Conservation (phyloP, 192 early-diverging fungal species). For the Obelidium mucronatum region DNA sequence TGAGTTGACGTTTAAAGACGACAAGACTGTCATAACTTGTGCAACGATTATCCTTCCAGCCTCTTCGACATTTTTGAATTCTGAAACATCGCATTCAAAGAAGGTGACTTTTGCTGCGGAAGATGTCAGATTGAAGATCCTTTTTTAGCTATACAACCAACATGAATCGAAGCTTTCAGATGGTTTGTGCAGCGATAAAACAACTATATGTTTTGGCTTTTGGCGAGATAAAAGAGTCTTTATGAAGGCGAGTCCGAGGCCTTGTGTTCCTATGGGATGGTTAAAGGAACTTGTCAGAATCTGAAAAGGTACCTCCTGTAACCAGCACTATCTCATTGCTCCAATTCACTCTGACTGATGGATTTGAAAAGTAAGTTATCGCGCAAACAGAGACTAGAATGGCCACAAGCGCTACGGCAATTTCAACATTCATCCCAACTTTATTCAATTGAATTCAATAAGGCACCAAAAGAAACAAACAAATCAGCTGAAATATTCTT, state of each 20-base stretch:
- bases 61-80: conserved; percentile 50
- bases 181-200: conserved; percentile 54
- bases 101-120: conserved; percentile 37
- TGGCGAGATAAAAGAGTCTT: conserved; percentile 48
- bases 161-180: conserved; percentile 4
- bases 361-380: conserved; percentile 9
- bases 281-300: not conserved
- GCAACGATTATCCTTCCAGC: conserved; percentile 55
- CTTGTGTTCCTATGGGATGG: conserved; percentile 48
- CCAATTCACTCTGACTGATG: conserved; percentile 52
- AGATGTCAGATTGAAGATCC: not conserved
- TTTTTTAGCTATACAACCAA: conserved; percentile 43
- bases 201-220: conserved; percentile 55
- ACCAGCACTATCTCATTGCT: conserved; percentile 66
- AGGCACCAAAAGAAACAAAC: too few species aligned
- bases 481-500: too few species aligned
- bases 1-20: not conserved
- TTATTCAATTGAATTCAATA: too few species aligned
- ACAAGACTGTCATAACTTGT: conserved; percentile 36
- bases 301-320: conserved; percentile 61
- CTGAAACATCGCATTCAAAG: conserved; percentile 70
- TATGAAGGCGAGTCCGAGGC: conserved; percentile 60
- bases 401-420: too few species aligned
- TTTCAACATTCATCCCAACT: too few species aligned
- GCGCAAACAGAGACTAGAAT: too few species aligned